phyloP scores from a whole-genome alignment of 2,329 filamentous ascomycete genomes.

The Ophiostoma himal-ulmi region DNA sequence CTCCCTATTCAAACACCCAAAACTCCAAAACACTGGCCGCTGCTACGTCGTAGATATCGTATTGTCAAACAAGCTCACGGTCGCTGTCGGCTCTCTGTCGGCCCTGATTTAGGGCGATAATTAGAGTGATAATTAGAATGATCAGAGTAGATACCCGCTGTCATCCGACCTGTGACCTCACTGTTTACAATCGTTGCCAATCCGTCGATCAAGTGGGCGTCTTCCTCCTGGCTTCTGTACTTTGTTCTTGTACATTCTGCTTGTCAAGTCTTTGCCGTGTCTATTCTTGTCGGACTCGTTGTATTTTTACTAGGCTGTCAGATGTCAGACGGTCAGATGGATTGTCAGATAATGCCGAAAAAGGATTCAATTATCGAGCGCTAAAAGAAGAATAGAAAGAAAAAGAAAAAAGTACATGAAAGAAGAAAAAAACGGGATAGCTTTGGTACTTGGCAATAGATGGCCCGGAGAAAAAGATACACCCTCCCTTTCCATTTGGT shows the following conservation, averaged over 20 bases:
- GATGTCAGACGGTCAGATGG: background rate
- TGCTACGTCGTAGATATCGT: background rate
- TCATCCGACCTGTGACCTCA: background rate
- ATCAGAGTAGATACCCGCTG: background rate
- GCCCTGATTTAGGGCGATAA: background rate
- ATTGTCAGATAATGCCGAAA: background rate
- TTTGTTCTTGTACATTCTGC: background rate
- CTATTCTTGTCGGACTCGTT: background rate
- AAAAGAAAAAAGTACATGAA: background rate
- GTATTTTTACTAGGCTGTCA: background rate
- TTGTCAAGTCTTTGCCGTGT: background rate
- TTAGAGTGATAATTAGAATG: background rate
- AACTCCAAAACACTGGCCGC: conserved; percentile 7
- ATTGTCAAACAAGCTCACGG: background rate
- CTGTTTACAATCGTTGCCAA: background rate
- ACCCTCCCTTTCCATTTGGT: background rate
- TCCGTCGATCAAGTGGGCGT: background rate
- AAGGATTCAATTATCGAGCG: background rate
- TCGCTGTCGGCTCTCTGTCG: background rate
- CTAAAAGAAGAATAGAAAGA: background rate
- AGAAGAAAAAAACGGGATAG: background rate
- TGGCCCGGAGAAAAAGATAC: background rate
- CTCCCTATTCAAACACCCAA: background rate
- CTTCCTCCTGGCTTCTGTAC: background rate
- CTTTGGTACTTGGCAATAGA: conserved; percentile 1